These are phyloP conservation scores for Trichoderma koningiopsis DNA, from an alignment of 2,329 filamentous ascomycete genomes.

Conservation along the genomic window DNA sequence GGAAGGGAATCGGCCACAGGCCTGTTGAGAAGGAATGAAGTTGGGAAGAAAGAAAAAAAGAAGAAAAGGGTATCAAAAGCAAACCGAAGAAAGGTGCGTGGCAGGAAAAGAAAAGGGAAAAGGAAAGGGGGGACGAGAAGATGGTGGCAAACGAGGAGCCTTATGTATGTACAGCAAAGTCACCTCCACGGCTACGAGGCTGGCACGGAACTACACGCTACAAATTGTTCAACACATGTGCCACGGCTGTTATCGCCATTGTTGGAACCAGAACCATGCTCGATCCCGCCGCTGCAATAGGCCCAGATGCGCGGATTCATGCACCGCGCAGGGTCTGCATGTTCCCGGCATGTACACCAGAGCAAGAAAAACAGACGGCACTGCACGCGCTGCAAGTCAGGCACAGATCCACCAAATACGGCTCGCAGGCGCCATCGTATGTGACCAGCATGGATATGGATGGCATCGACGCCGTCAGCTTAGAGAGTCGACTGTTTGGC, in stretches of 20 bases:
- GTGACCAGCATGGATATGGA: neutral
- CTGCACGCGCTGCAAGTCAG: no score
- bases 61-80: constrained; percentile 7
- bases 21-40: constrained; percentile 2
- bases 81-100: neutral
- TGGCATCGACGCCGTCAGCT: neutral
- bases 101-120: neutral
- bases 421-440: constrained; percentile 8
- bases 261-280: neutral
- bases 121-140: neutral
- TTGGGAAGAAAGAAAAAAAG: neutral
- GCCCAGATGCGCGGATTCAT: neutral
- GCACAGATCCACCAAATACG: neutral
- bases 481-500: neutral
- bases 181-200: neutral
- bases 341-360: neutral
- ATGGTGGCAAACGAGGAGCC: constrained; percentile 3
- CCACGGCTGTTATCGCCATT: neutral
- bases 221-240: neutral
- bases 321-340: neutral
- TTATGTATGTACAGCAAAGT: neutral
- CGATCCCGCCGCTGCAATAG: neutral
- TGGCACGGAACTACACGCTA: neutral
- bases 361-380: no score
- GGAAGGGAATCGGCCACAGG: constrained; percentile 18